Evolutionary conservation across 2,329 filamentous ascomycete genomes (phyloP).

Genomic region (Fusarium keratoplasticum): DNA sequence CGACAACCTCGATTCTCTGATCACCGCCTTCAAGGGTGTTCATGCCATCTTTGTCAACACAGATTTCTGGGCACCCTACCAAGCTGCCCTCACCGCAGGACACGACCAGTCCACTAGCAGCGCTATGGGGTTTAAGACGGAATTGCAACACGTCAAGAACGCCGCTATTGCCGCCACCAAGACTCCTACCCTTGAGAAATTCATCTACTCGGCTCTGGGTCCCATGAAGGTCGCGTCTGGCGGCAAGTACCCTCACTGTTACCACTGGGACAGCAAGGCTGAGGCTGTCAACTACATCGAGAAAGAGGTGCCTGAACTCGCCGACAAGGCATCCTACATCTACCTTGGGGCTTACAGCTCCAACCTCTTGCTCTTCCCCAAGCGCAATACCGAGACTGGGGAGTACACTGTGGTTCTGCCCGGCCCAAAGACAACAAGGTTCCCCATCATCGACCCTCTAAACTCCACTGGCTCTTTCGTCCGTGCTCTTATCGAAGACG

Average conservation of each 20-base stretch:
- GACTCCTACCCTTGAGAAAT: conserved; percentile 54
- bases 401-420: conserved; percentile 50
- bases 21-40: conserved; percentile 54
- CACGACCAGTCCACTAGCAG: conserved; percentile 50
- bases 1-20: conserved; percentile 52
- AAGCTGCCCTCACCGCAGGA: conserved; percentile 50
- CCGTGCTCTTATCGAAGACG: conserved; percentile 54
- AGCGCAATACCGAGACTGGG: conserved; percentile 41
- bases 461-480: conserved; percentile 58
- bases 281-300: conserved; percentile 59
- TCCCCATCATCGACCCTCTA: conserved; percentile 55
- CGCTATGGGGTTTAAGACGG: conserved; percentile 56
- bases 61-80: conserved; percentile 62
- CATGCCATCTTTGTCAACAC: conserved; percentile 64
- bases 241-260: conserved; percentile 57
- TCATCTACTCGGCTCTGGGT: conserved; percentile 62
- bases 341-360: conserved; percentile 40
- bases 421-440: conserved; percentile 20
- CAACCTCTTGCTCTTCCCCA: conserved; percentile 39
- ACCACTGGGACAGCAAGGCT: conserved; percentile 64
- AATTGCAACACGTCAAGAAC: conserved; percentile 64
- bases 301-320: conserved; percentile 53
- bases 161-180: conserved; percentile 62
- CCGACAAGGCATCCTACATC: conserved; percentile 51
- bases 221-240: conserved; percentile 57